Conservation (phyloP, 345 rosid species). For the Salix viminalis region DNA sequence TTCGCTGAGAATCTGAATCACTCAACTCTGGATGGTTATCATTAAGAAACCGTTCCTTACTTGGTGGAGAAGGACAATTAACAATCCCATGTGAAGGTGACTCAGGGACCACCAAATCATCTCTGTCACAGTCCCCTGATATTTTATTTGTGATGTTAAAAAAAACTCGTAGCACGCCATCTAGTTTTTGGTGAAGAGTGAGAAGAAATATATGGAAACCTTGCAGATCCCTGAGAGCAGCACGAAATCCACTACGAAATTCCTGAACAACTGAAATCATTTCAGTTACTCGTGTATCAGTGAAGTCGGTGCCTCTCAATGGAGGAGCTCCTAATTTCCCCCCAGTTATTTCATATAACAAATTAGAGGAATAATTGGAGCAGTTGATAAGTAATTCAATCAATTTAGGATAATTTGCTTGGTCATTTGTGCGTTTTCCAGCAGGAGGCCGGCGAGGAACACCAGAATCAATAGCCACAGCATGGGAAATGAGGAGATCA, state of each 20-base stretch:
- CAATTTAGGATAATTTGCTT: constrained; percentile 78
- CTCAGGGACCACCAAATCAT: constrained; percentile 57
- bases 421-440: constrained; percentile 92
- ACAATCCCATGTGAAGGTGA: constrained; percentile 50
- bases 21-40: constrained; percentile 54
- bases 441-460: constrained; percentile 99
- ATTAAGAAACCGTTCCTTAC: constrained; percentile 44
- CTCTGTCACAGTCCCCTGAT: constrained; percentile 65
- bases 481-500: constrained; percentile 39
- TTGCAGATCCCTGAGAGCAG: constrained; percentile 88
- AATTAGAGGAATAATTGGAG: constrained; percentile 54
- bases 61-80: constrained; percentile 49
- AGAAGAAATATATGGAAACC: constrained; percentile 88
- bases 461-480: constrained; percentile 89
- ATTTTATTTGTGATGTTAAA: constrained; percentile 60
- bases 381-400: constrained; percentile 88
- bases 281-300: constrained; percentile 29
- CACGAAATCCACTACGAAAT: constrained; percentile 81
- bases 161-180: constrained; percentile 64
- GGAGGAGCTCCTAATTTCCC: constrained; percentile 66
- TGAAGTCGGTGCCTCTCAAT: constrained; percentile 34
- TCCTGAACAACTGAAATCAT: constrained; percentile 48
- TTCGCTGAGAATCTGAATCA: constrained; percentile 63
- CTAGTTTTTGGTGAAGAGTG: constrained; percentile 88
- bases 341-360: constrained; percentile 76